These are phyloP conservation scores for Tetrapisispora pingtungensis DNA, from an alignment of 805 yeast genomes.

Conservation along the genomic window DNA sequence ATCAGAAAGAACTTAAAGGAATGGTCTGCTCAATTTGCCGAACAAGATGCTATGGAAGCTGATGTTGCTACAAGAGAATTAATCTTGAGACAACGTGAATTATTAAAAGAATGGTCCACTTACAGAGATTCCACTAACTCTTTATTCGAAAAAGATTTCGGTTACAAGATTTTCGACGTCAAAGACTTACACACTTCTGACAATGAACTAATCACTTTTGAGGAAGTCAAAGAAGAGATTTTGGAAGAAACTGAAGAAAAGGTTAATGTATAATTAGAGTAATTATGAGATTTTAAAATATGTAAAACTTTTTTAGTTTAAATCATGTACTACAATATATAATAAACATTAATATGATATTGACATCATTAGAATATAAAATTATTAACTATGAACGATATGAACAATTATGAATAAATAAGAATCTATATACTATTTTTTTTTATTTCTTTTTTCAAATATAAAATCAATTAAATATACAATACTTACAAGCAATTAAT, in stretches of 20 bases:
- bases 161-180: constrained; percentile 29
- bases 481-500: too few relatives aligned
- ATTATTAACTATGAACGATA: not conserved
- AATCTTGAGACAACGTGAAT: constrained; percentile 70
- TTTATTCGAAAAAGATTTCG: constrained; percentile 30
- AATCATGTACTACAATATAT: too few relatives aligned
- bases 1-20: constrained; percentile 82
- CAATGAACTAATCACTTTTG: constrained; percentile 50
- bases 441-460: too few relatives aligned
- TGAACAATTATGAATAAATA: too few relatives aligned
- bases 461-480: too few relatives aligned
- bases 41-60: constrained; percentile 91
- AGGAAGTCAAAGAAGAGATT: constrained; percentile 70
- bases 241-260: constrained; percentile 64
- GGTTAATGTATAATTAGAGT: constrained; percentile 30
- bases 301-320: too few relatives aligned
- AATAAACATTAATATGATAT: too few relatives aligned
- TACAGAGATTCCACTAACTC: constrained; percentile 54
- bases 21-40: constrained; percentile 88
- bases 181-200: constrained; percentile 30
- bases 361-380: not conserved
- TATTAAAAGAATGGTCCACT: constrained; percentile 74
- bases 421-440: too few relatives aligned
- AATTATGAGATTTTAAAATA: not conserved
- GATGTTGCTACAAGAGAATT: constrained; percentile 84